These are phyloP conservation scores for Ophiostoma ips DNA, from an alignment of 2,329 filamentous ascomycete genomes.

Conservation along the genomic window DNA sequence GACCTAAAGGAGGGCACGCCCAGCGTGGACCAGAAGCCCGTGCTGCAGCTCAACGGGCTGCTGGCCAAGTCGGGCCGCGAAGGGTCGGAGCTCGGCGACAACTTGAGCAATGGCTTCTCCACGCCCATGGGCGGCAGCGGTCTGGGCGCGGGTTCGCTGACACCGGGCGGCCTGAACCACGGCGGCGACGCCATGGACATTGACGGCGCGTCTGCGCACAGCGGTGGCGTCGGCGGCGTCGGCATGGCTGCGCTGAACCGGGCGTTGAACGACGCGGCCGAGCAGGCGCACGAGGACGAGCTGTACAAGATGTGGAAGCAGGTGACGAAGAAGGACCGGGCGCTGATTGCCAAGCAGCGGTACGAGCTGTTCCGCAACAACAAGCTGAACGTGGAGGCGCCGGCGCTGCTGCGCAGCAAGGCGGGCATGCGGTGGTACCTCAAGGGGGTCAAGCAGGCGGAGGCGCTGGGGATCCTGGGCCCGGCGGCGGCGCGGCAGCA, in stretches of 20 bases:
- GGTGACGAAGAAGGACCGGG: conserved; percentile 91
- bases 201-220: conserved; percentile 54
- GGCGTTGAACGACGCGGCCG: conserved; percentile 49
- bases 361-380: conserved; percentile 75
- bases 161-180: conserved; percentile 60
- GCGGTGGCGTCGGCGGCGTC: conserved; percentile 46
- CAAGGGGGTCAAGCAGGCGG: conserved; percentile 60
- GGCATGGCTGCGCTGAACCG: conserved; percentile 47
- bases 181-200: conserved; percentile 73
- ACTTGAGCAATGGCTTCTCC: conserved; percentile 66
- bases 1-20: conserved; percentile 61
- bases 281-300: conserved; percentile 77
- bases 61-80: conserved; percentile 42
- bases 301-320: conserved; percentile 99
- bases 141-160: conserved; percentile 37
- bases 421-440: conserved; percentile 82
- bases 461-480: conserved; percentile 30
- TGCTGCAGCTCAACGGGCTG: conserved; percentile 51
- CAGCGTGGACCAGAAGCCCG: conserved; percentile 58
- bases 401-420: conserved; percentile 72
- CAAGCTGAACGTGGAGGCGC: conserved; percentile 74
- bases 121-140: conserved; percentile 53
- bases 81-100: conserved; percentile 64
- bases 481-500: conserved; percentile 19
- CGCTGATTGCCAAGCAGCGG: conserved; percentile 70